Evolutionary conservation across 805 yeast species (phyloP).

Genomic region (Candida piceae): DNA sequence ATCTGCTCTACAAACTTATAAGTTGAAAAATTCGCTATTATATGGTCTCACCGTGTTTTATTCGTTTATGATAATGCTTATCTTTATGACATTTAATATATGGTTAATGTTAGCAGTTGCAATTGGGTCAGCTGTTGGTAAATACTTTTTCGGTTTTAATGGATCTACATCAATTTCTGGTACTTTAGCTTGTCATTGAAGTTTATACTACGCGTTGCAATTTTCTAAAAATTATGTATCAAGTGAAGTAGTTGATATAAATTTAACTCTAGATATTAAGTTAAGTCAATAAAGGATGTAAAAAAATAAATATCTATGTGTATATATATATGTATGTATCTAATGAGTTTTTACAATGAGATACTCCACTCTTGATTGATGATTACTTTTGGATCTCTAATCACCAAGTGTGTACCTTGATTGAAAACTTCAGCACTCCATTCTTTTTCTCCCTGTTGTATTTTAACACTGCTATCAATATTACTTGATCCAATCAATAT

Average conservation of each 20-base stretch:
- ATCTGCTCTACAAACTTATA: slow-evolving; percentile 14
- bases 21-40: slow-evolving; percentile 26
- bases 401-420: slow-evolving; percentile 17
- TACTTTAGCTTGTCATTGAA: slow-evolving; percentile 26
- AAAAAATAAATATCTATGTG: not conserved
- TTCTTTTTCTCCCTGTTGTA: slow-evolving; percentile 35
- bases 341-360: slow-evolving; percentile 4
- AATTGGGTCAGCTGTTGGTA: slow-evolving; percentile 37
- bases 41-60: slow-evolving; percentile 40
- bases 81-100: slow-evolving; percentile 43
- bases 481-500: slow-evolving; percentile 50
- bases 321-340: not conserved
- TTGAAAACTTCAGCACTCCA: slow-evolving; percentile 32
- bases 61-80: slow-evolving; percentile 42
- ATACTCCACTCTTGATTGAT: slow-evolving; percentile 44
- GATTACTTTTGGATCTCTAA: slow-evolving; percentile 48
- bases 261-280: not conserved
- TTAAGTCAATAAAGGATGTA: not conserved
- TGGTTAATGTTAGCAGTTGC: slow-evolving; percentile 43
- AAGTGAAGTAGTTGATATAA: no score
- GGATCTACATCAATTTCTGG: slow-evolving; percentile 7
- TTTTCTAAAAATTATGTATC: no score
- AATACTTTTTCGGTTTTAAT: slow-evolving; percentile 24
- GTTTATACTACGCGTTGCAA: no score
- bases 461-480: no score